Evolutionary conservation across 352 stramenopile species (phyloP).

Genomic region (Phytophthora sp.): DNA sequence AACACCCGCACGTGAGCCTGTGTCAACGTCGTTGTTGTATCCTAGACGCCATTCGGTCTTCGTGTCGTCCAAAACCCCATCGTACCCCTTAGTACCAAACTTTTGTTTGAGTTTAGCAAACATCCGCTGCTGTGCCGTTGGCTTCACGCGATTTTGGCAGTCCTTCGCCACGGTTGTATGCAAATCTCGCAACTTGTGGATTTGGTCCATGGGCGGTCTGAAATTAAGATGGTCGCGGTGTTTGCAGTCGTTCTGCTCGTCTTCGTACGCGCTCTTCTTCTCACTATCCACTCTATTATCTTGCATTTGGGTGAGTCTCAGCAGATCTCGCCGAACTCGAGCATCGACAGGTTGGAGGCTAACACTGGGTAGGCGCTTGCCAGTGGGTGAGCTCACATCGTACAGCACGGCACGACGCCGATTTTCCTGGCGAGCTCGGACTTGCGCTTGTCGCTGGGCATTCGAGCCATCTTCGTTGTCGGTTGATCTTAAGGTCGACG

Average conservation of each 20-base stretch:
- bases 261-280: conserved; percentile 32
- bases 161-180: conserved; percentile 55
- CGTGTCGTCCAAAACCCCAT: neutral
- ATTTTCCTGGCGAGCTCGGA: conserved; percentile 20
- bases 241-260: conserved; percentile 62
- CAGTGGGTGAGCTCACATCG: conserved; percentile 32
- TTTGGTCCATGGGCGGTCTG: conserved; percentile 56
- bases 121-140: conserved; percentile 17
- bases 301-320: conserved; percentile 33
- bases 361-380: conserved; percentile 43
- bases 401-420: conserved; percentile 53
- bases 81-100: neutral
- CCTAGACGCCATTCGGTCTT: conserved; percentile 52
- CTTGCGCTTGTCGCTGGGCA: conserved; percentile 21
- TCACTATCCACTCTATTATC: conserved; percentile 17
- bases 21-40: conserved; percentile 49
- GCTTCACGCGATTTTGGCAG: conserved; percentile 7
- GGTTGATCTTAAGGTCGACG: neutral
- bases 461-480: conserved; percentile 22
- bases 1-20: conserved; percentile 30
- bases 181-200: conserved; percentile 51
- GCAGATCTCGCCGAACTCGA: conserved; percentile 51
- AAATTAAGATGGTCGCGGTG: conserved; percentile 51
- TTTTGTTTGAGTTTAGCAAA: conserved; percentile 15
- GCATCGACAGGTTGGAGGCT: conserved; percentile 39